phyloP scores from a whole-genome alignment of 306 rosid species.

The Spatholobus suberectus region DNA sequence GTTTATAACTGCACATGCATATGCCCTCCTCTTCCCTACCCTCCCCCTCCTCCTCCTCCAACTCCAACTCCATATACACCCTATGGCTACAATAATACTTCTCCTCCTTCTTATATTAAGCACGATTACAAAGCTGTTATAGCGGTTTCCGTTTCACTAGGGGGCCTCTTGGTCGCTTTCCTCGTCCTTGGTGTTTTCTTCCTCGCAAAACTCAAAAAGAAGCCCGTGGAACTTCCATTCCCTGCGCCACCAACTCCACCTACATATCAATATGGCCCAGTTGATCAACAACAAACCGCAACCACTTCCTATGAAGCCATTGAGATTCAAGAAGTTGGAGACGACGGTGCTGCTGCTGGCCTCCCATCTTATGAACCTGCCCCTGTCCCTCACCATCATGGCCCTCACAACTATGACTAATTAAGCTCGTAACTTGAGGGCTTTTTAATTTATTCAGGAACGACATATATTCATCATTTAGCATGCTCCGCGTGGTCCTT shows the following conservation, averaged over 20 bases:
- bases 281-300: background rate
- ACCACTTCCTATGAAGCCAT: background rate
- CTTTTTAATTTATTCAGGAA: no score
- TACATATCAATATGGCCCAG: background rate
- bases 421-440: no score
- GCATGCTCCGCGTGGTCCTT: no score
- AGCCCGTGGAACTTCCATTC: background rate
- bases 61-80: background rate
- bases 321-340: background rate
- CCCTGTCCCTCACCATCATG: background rate
- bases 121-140: slow-evolving; percentile 52
- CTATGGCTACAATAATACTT: background rate
- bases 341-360: background rate
- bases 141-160: slow-evolving; percentile 60
- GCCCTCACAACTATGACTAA: background rate
- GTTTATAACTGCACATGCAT: background rate
- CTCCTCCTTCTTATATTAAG: background rate
- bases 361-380: background rate
- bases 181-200: slow-evolving; percentile 54
- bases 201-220: slow-evolving; percentile 57
- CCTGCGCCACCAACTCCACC: slow-evolving; percentile 44
- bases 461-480: no score
- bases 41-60: background rate
- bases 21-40: background rate
- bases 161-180: slow-evolving; percentile 59